A percentile compares a stretch with the other conserved stretches of the same genome.
These are phyloP conservation scores for Mortierella sp. DNA, from an alignment of 371 early-diverging fungal species.

Conservation along the genomic window DNA sequence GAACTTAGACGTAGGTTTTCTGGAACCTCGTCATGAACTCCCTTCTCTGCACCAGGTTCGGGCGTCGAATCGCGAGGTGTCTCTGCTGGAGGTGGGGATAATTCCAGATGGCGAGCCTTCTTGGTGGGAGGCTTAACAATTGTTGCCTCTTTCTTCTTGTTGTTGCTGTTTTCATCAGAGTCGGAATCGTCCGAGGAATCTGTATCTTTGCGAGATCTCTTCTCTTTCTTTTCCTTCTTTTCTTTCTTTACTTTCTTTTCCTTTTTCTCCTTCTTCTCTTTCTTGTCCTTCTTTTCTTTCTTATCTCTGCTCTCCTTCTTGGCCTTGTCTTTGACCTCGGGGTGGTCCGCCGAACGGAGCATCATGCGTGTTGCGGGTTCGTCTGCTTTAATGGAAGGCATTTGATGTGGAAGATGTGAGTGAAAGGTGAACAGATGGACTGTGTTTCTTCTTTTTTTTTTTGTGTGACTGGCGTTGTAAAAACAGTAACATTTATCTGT, in stretches of 20 bases:
- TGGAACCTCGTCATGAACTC: constrained; percentile 66
- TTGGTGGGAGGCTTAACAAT: constrained; percentile 36
- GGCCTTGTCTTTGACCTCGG: constrained; percentile 32
- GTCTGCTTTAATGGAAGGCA: constrained; percentile 40
- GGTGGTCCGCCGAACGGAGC: constrained; percentile 31
- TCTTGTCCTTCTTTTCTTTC: constrained; percentile 58
- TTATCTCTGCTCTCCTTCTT: constrained; percentile 58
- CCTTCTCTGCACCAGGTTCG: constrained; percentile 42
- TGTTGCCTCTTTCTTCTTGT: constrained; percentile 26
- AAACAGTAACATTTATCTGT: too few relatives aligned
- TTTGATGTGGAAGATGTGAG: background rate
- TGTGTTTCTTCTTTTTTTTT: background rate
- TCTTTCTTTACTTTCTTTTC: constrained; percentile 59
- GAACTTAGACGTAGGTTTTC: constrained; percentile 75
- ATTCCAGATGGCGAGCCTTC: constrained; percentile 36
- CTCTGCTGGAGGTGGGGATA: constrained; percentile 27
- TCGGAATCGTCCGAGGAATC: constrained; percentile 42
- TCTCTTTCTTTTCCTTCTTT: constrained; percentile 53
- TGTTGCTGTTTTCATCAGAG: constrained; percentile 47
- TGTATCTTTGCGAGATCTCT: constrained; percentile 44
- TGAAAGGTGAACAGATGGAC: background rate
- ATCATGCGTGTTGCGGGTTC: constrained; percentile 29
- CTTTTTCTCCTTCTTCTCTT: constrained; percentile 57
- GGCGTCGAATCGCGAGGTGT: constrained; percentile 50
- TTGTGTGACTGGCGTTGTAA: constrained; percentile 9